Conservation (phyloP, 495 filamentous ascomycete species). For the Cladorrhinum samala region DNA sequence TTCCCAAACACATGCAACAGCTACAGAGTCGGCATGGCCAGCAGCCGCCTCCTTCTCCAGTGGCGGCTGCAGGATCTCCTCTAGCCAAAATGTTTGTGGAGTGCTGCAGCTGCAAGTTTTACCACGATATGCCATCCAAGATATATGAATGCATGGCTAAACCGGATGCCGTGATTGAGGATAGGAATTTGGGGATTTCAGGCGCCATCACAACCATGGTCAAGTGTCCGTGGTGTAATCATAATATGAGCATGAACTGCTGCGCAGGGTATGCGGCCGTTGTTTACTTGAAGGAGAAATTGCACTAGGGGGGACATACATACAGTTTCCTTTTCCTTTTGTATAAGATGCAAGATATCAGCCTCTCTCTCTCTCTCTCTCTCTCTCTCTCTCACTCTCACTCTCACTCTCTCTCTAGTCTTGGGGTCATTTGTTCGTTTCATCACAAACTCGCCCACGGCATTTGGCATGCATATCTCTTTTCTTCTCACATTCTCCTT, state of each 20-base stretch:
- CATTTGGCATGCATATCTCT: no score
- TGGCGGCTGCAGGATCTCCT: conserved; percentile 24
- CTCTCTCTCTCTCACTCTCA: neutral
- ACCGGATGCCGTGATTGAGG: conserved; percentile 50
- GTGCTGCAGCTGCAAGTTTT: conserved; percentile 75
- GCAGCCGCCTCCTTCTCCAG: conserved; percentile 2
- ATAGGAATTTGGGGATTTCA: conserved; percentile 41
- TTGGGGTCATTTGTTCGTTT: neutral
- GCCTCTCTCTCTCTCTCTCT: neutral
- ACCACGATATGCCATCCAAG: conserved; percentile 72
- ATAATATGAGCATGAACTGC: conserved; percentile 65
- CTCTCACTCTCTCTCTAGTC: neutral
- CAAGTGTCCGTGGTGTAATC: conserved; percentile 72
- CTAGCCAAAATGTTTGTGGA: conserved; percentile 74
- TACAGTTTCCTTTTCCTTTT: neutral
- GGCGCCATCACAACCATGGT: conserved; percentile 53
- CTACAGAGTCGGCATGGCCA: conserved; percentile 17
- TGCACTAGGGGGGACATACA: conserved; percentile 13
- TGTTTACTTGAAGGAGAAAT: conserved; percentile 58
- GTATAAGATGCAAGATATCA: neutral
- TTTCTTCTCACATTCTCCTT: no score
- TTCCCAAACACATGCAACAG: conserved; percentile 31
- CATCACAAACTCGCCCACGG: no score
- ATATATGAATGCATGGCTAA: conserved; percentile 69
- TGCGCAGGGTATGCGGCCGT: conserved; percentile 69